These are phyloP conservation scores for Microcyclospora tardicrescens DNA, from an alignment of 2,329 filamentous ascomycete species.

Conservation along the genomic window DNA sequence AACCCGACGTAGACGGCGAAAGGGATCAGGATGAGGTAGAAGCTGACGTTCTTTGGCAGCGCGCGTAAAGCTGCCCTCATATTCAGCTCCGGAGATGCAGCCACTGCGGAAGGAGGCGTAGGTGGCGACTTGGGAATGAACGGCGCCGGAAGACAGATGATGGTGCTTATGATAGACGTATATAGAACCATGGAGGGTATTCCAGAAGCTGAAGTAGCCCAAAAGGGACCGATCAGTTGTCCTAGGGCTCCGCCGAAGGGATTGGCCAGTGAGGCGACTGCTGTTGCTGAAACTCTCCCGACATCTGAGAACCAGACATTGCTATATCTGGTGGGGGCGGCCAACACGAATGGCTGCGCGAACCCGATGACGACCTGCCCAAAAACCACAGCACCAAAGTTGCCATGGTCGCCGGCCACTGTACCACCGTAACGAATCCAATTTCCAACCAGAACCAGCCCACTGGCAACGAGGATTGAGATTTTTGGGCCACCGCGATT, in stretches of 20 bases:
- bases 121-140: constrained; percentile 68
- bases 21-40: constrained; percentile 70
- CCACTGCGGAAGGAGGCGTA: constrained; percentile 60
- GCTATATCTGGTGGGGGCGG: constrained; percentile 79
- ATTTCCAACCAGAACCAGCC: constrained; percentile 68
- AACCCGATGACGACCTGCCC: constrained; percentile 84
- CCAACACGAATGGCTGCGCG: constrained; percentile 82
- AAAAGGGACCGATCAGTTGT: constrained; percentile 72
- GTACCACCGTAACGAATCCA: constrained; percentile 50
- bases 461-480: constrained; percentile 60
- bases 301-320: constrained; percentile 86
- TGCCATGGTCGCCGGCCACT: constrained; percentile 31
- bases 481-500: constrained; percentile 64
- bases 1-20: constrained; percentile 77
- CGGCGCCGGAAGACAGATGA: constrained; percentile 60
- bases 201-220: constrained; percentile 49
- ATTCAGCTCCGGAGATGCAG: constrained; percentile 41
- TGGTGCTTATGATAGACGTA: constrained; percentile 34
- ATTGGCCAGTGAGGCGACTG: constrained; percentile 72
- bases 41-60: constrained; percentile 47
- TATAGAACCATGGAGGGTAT: constrained; percentile 67
- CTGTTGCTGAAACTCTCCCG: constrained; percentile 78
- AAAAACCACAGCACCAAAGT: constrained; percentile 69
- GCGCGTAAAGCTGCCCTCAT: constrained; percentile 38
- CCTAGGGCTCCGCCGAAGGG: constrained; percentile 81